These are phyloP conservation scores for Triangularia setosa DNA, from an alignment of 2,329 filamentous ascomycete species.

Conservation along the genomic window DNA sequence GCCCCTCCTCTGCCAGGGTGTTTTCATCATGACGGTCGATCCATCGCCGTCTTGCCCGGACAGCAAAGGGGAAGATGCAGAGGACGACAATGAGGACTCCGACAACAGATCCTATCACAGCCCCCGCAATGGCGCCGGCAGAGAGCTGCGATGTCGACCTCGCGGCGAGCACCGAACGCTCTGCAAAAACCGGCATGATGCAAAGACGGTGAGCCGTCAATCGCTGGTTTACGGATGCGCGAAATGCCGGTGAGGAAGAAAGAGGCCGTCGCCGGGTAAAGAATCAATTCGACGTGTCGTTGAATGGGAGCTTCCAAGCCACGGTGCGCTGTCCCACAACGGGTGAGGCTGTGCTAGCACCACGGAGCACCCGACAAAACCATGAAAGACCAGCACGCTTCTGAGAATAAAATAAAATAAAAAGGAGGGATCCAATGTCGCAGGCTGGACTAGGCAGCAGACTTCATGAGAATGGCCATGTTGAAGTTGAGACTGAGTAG, in stretches of 20 bases:
- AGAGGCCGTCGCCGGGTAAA: constrained; percentile 1
- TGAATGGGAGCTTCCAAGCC: background rate
- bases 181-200: constrained; percentile 4
- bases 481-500: background rate
- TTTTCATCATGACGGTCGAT: constrained; percentile 25
- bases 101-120: constrained; percentile 32
- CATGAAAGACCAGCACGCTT: background rate
- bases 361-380: constrained; percentile 2
- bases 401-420: background rate
- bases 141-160: constrained; percentile 25
- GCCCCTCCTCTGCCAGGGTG: constrained; percentile 30
- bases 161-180: constrained; percentile 23
- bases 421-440: background rate
- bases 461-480: background rate
- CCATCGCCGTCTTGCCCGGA: constrained; percentile 29
- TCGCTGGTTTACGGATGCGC: constrained; percentile 1
- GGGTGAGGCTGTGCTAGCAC: constrained; percentile 7
- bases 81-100: constrained; percentile 31
- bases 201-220: background rate
- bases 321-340: constrained; percentile 3
- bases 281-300: constrained; percentile 5
- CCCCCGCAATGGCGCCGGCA: constrained; percentile 33
- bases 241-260: background rate
- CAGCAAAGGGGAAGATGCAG: constrained; percentile 32
- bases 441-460: background rate